These are phyloP conservation scores for Lactifluus rugatus DNA, from an alignment of 768 basidiomycete species.

Conservation along the genomic window DNA sequence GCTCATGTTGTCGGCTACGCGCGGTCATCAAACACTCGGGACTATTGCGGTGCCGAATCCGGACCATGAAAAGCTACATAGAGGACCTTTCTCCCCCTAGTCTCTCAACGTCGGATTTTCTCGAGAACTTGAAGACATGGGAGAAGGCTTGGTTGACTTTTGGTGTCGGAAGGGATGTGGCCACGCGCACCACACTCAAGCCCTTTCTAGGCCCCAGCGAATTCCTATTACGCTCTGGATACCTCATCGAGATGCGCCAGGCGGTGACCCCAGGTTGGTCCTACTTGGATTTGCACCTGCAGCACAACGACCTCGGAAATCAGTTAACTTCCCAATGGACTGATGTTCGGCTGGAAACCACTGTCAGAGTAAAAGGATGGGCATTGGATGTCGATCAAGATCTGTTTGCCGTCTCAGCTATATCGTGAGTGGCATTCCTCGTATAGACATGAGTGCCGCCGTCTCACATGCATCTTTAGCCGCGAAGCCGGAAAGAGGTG, in stretches of 20 bases:
- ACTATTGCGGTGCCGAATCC: background rate
- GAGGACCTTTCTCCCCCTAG: conserved; percentile 1
- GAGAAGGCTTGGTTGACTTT: conserved; percentile 5
- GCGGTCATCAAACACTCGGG: background rate
- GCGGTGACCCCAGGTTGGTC: background rate
- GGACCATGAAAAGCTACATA: background rate
- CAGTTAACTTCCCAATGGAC: background rate
- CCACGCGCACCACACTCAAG: background rate
- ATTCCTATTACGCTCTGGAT: conserved; percentile 2
- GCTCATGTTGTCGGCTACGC: conserved; percentile 1
- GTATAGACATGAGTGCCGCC: background rate
- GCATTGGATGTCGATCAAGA: conserved; percentile 7
- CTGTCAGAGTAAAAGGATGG: conserved; percentile 17
- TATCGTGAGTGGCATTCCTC: background rate
- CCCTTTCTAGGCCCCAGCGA: background rate
- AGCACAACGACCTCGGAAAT: background rate
- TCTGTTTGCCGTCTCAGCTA: background rate
- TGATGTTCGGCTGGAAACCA: conserved; percentile 15
- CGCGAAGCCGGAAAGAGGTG: background rate
- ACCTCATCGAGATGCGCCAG: background rate
- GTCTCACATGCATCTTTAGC: background rate
- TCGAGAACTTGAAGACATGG: background rate
- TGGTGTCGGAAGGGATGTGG: background rate
- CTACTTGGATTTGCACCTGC: background rate
- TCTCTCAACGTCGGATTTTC: background rate